Conservation (phyloP, 2,329 filamentous ascomycete species). For the Aspergillus sp. region DNA sequence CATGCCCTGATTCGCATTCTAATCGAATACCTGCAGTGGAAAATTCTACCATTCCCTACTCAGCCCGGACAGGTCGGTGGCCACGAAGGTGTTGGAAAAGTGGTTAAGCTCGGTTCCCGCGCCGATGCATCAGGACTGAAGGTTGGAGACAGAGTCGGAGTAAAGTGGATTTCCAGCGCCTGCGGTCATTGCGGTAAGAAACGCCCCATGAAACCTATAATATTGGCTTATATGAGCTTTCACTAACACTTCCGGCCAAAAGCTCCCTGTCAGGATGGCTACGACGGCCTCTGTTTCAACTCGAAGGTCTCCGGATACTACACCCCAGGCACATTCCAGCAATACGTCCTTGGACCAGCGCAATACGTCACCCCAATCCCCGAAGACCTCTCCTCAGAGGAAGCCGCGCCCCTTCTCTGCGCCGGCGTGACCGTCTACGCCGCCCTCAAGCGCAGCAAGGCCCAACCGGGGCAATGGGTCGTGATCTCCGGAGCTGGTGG, state of each 20-base stretch:
- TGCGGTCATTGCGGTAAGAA: slow-evolving; percentile 54
- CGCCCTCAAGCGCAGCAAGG: slow-evolving; percentile 61
- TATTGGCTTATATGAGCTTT: not conserved
- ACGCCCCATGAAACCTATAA: not conserved
- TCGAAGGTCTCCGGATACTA: slow-evolving; percentile 65
- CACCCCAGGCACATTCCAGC: slow-evolving; percentile 70
- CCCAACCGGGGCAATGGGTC: slow-evolving; percentile 60
- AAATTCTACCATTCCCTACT: slow-evolving; percentile 58
- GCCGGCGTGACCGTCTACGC: slow-evolving; percentile 68
- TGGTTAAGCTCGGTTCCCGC: slow-evolving; percentile 65
- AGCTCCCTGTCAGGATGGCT: slow-evolving; percentile 54
- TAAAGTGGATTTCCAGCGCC: slow-evolving; percentile 65
- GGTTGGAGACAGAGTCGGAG: slow-evolving; percentile 67
- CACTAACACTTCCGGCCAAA: slow-evolving; percentile 3
- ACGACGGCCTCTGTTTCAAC: slow-evolving; percentile 57
- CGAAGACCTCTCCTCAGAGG: slow-evolving; percentile 57
- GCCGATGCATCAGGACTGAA: slow-evolving; percentile 58
- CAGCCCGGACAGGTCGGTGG: slow-evolving; percentile 65
- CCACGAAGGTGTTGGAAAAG: slow-evolving; percentile 66
- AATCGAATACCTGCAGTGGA: slow-evolving; percentile 45
- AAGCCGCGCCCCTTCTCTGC: slow-evolving; percentile 67
- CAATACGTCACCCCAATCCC: slow-evolving; percentile 71
- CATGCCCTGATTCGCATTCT: not conserved
- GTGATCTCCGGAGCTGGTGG: slow-evolving; percentile 62
- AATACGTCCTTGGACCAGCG: slow-evolving; percentile 64